Percentiles rank a stretch among this genome's conserved stretches.
phyloP scores from a whole-genome alignment of 2,329 filamentous ascomycete genomes.

The Penicillium sp. region DNA sequence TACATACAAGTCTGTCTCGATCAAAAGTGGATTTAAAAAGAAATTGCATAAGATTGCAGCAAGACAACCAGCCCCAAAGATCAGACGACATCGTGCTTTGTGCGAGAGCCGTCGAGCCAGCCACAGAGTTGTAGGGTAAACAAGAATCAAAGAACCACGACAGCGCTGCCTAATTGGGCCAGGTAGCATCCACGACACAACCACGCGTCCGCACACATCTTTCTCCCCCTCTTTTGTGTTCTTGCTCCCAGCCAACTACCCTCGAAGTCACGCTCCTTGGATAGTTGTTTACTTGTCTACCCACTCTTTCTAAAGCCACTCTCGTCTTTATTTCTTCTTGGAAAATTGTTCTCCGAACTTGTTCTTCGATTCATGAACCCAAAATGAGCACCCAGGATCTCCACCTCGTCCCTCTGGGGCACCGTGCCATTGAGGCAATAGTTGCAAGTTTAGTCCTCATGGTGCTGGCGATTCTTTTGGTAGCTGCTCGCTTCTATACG shows the following conservation, averaged over 20 bases:
- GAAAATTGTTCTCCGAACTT: neutral
- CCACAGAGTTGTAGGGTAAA: neutral
- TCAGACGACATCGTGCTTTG: neutral
- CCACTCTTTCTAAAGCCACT: neutral
- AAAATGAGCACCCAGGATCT: constrained; percentile 17
- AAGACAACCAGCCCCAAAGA: neutral
- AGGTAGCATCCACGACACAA: neutral
- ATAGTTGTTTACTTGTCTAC: neutral
- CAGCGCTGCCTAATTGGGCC: neutral
- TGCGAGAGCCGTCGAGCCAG: neutral
- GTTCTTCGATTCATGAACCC: neutral
- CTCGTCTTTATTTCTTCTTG: neutral
- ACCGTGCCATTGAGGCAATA: constrained; percentile 24
- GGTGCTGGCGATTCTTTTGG: constrained; percentile 25
- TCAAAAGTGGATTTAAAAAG: neutral
- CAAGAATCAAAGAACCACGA: neutral
- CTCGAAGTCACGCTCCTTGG: neutral
- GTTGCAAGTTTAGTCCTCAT: constrained; percentile 31
- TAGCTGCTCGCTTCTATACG: constrained; percentile 30
- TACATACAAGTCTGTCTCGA: neutral
- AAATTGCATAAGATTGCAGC: neutral
- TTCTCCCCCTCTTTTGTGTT: neutral
- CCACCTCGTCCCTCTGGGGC: constrained; percentile 21
- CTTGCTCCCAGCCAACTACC: neutral
- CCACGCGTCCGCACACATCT: neutral